Evolutionary conservation across 2,329 filamentous ascomycete genomes (phyloP).

Genomic region (Zasmidium angulare): DNA sequence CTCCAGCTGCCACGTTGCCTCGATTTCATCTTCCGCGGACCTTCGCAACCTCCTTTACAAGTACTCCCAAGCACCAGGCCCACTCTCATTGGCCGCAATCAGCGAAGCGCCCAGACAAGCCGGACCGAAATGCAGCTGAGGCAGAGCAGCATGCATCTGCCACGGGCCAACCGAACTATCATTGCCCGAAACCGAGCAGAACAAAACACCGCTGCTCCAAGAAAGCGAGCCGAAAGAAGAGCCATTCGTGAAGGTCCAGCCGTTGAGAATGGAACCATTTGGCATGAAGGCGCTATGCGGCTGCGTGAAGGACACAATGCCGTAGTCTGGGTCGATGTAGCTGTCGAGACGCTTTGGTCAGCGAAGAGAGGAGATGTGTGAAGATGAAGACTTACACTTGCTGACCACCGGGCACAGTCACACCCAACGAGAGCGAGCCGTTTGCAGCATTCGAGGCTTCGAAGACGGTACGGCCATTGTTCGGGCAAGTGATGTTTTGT

Average conservation of each 20-base stretch:
- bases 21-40: too few relatives aligned
- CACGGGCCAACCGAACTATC: constrained; percentile 1
- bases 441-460: constrained; percentile 11
- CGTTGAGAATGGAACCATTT: constrained; percentile 24
- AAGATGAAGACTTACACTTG: constrained; percentile 33
- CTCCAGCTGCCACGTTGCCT: too few relatives aligned
- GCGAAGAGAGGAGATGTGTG: too few relatives aligned
- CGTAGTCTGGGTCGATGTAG: constrained; percentile 32
- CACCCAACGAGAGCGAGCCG: constrained; percentile 21
- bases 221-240: constrained; percentile 4
- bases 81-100: constrained; percentile 6
- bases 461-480: constrained; percentile 22
- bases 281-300: constrained; percentile 30
- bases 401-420: constrained; percentile 32
- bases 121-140: background rate
- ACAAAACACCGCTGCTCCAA: constrained; percentile 3
- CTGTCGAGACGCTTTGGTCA: too few relatives aligned
- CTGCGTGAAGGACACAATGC: constrained; percentile 31
- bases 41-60: background rate
- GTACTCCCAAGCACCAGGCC: constrained; percentile 11
- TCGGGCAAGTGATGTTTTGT: constrained; percentile 21
- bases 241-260: constrained; percentile 23
- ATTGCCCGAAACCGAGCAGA: constrained; percentile 3
- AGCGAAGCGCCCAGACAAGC: constrained; percentile 8
- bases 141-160: constrained; percentile 7